Evolutionary conservation across 305 asterid genomes (phyloP).

Genomic region (Withania somnifera): DNA sequence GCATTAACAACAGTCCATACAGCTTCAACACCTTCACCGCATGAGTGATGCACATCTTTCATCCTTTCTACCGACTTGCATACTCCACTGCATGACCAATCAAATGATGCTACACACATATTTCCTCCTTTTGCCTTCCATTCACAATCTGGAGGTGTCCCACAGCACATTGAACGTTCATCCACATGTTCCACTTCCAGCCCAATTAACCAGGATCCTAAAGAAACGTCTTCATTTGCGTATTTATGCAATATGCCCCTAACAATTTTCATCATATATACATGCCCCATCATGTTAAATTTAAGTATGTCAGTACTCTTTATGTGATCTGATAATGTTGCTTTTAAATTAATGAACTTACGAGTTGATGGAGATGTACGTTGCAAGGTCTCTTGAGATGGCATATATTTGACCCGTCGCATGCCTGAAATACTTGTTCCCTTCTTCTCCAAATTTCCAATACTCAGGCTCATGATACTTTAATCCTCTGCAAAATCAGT

Average conservation of each 20-base stretch:
- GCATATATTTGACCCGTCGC: conserved; percentile 78
- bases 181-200: conserved; percentile 59
- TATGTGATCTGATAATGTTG: background rate
- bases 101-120: conserved; percentile 57
- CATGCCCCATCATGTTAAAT: background rate
- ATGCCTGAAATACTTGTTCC: conserved; percentile 69
- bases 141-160: conserved; percentile 61
- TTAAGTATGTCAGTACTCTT: background rate
- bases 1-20: conserved; percentile 26
- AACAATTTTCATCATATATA: background rate
- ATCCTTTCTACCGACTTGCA: conserved; percentile 61
- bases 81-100: conserved; percentile 68
- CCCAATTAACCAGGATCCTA: conserved; percentile 66
- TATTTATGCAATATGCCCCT: conserved; percentile 47
- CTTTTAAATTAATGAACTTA: conserved; percentile 9
- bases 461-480: conserved; percentile 66
- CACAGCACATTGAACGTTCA: conserved; percentile 65
- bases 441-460: conserved; percentile 77
- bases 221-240: conserved; percentile 58
- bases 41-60: conserved; percentile 44
- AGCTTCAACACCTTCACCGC: conserved; percentile 51
- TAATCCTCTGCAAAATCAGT: conserved; percentile 29
- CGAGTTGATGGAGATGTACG: conserved; percentile 55
- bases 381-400: conserved; percentile 55
- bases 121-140: conserved; percentile 37